These are phyloP conservation scores for Rugonectria rugulosa DNA, from an alignment of 2,329 filamentous ascomycete genomes.

Conservation along the genomic window DNA sequence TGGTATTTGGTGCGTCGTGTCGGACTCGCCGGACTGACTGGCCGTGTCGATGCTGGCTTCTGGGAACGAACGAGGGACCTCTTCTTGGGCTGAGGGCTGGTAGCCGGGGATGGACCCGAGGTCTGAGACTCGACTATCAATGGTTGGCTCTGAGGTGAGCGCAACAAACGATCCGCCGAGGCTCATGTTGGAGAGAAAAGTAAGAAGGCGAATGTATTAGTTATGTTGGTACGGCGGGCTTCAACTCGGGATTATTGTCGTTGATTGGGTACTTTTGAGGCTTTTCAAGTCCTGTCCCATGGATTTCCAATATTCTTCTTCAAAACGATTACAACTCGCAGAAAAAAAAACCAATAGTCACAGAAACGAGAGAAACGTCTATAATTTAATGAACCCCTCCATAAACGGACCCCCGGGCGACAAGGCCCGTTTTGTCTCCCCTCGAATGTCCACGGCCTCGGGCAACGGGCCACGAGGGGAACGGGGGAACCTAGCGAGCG, in stretches of 20 bases:
- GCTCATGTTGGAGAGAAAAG: slow-evolving; percentile 22
- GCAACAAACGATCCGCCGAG: slow-evolving; percentile 20
- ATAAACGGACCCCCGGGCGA: neutral
- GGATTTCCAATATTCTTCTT: too few species aligned
- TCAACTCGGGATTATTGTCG: neutral
- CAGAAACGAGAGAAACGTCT: slow-evolving; percentile 6
- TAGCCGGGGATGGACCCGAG: neutral
- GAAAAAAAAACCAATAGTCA: neutral
- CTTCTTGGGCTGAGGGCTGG: slow-evolving; percentile 5
- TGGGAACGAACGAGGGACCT: slow-evolving; percentile 8
- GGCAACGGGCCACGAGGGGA: neutral
- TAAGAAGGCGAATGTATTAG: neutral
- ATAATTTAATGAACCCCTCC: slow-evolving; percentile 6
- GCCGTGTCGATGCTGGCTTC: neutral
- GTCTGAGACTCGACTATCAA: slow-evolving; percentile 8
- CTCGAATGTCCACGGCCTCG: neutral
- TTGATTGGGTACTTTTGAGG: neutral
- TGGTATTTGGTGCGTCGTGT: slow-evolving; percentile 16
- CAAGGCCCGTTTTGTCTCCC: slow-evolving; percentile 18
- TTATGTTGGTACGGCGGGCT: neutral
- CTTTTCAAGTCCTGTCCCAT: neutral
- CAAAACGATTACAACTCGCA: neutral
- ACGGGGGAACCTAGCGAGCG: slow-evolving; percentile 19
- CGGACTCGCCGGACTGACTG: slow-evolving; percentile 17
- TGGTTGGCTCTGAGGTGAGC: slow-evolving; percentile 27